Evolutionary conservation across 495 filamentous ascomycete species (phyloP).

Genomic region (Penicillium verhagenii): DNA sequence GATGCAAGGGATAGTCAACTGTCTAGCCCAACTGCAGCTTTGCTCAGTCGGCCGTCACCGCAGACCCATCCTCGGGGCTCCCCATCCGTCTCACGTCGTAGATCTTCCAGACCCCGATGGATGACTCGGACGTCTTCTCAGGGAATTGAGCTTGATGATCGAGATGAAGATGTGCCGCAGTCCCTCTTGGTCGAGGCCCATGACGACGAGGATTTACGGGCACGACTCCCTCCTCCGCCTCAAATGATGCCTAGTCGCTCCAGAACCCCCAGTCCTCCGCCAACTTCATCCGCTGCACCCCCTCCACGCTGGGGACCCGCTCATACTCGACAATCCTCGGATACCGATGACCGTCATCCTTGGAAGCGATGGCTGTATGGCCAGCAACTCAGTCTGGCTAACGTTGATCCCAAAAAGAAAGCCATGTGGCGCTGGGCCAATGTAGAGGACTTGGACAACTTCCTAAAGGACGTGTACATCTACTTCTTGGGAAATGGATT

Average conservation of each 20-base stretch:
- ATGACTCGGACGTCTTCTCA: constrained; percentile 26
- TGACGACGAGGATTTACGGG: constrained; percentile 35
- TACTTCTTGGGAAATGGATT: constrained; percentile 86
- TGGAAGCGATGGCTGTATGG: constrained; percentile 34
- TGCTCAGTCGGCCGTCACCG: constrained; percentile 26
- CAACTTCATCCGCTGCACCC: constrained; percentile 50
- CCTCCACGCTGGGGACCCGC: constrained; percentile 67
- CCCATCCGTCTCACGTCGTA: constrained; percentile 27
- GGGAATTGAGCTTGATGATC: constrained; percentile 61
- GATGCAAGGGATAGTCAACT: constrained; percentile 61
- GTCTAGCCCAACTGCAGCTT: constrained; percentile 55
- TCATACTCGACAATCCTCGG: constrained; percentile 58
- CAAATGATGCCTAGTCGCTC: constrained; percentile 29
- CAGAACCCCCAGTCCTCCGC: constrained; percentile 33
- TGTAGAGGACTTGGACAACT: constrained; percentile 86
- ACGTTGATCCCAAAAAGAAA: constrained; percentile 69
- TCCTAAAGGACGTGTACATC: constrained; percentile 84
- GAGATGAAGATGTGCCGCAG: constrained; percentile 87
- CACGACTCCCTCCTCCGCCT: constrained; percentile 37
- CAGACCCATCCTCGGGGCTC: constrained; percentile 10
- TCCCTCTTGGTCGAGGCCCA: constrained; percentile 78
- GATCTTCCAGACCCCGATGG: constrained; percentile 34
- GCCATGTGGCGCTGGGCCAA: constrained; percentile 97
- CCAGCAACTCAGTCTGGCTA: constrained; percentile 42
- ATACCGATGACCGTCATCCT: constrained; percentile 18